phyloP scores from a whole-genome alignment of 305 asterid species.

The Petunia hybrid region DNA sequence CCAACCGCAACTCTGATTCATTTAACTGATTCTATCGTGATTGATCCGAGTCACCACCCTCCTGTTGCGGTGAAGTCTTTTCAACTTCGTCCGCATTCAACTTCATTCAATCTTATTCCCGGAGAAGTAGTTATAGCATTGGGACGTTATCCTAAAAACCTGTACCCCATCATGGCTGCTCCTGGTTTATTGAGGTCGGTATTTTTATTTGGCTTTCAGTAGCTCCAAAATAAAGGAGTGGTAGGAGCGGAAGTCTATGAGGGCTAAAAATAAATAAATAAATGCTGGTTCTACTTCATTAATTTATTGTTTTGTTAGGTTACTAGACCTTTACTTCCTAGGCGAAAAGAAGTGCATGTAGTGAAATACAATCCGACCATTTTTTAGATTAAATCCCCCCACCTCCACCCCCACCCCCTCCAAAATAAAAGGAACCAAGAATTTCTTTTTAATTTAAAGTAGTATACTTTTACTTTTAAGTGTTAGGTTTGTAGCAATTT shows the following conservation, averaged over 20 bases:
- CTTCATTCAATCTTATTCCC: slow-evolving; percentile 27
- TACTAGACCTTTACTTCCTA: background rate
- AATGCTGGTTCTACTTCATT: too few species aligned
- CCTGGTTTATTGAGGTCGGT: slow-evolving; percentile 32
- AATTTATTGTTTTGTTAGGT: background rate
- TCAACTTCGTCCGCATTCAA: slow-evolving; percentile 2
- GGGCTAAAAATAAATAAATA: background rate
- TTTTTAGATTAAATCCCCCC: too few species aligned
- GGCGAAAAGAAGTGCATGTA: background rate
- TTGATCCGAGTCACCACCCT: background rate
- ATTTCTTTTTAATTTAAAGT: background rate
- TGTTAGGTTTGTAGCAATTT: background rate
- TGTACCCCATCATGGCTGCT: slow-evolving; percentile 23
- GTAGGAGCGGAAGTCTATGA: background rate
- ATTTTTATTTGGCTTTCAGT: background rate
- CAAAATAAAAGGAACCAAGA: too few species aligned
- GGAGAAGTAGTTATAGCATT: slow-evolving; percentile 27
- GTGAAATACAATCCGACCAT: background rate
- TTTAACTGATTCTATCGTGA: slow-evolving; percentile 24
- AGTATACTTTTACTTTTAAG: background rate
- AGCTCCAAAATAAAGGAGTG: background rate
- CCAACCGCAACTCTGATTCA: background rate
- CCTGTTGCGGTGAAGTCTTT: background rate
- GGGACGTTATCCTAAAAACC: background rate
- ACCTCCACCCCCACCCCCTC: background rate